Evolutionary conservation across 176 grass and related monocot genomes (phyloP).

Genomic region (Cenchrus purpureus): DNA sequence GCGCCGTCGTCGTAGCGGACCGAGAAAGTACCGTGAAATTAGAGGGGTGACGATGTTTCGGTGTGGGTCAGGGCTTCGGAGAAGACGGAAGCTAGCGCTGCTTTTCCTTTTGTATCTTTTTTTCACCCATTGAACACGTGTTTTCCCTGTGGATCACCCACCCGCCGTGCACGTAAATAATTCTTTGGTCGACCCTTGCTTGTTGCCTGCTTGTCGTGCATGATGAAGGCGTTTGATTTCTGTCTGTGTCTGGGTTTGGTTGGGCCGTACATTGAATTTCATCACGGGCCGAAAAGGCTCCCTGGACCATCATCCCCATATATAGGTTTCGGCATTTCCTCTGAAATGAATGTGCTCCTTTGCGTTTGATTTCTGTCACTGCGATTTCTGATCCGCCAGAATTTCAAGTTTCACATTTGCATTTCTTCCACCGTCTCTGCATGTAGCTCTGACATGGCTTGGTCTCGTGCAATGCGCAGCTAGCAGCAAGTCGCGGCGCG

Average conservation of each 20-base stretch:
- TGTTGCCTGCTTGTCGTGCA: background rate
- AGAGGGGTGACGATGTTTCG: background rate
- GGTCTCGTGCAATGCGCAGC: background rate
- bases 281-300: background rate
- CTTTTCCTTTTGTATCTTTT: no score
- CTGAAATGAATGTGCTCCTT: background rate
- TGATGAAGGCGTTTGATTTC: background rate
- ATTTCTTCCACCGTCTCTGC: background rate
- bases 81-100: no score
- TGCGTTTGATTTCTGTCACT: background rate
- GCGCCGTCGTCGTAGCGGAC: background rate
- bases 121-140: background rate
- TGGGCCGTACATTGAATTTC: background rate
- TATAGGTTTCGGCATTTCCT: background rate
- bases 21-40: background rate
- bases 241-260: background rate
- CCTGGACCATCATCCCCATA: background rate
- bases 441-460: background rate
- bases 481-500: conserved; percentile 6
- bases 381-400: background rate
- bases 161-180: background rate
- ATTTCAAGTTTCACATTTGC: background rate
- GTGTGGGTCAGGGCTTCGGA: background rate
- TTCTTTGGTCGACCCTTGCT: background rate
- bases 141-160: background rate